phyloP scores from a whole-genome alignment of 2,329 filamentous ascomycete genomes.

The Fusarium camptoceras region DNA sequence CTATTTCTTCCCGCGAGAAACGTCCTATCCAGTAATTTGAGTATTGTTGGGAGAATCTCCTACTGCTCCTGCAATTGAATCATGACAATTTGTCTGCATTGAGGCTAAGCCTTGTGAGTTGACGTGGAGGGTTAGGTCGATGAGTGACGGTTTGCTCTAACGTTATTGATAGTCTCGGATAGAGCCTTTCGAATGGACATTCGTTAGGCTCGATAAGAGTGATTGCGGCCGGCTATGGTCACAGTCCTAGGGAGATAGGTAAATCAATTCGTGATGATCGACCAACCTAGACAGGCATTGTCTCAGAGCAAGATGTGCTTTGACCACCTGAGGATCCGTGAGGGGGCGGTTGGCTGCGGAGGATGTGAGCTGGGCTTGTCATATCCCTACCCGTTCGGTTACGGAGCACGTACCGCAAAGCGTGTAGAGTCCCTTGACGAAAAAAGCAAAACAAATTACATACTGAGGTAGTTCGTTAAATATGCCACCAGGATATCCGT shows the following conservation, averaged over 20 bases:
- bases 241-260: slow-evolving; percentile 18
- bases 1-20: neutral
- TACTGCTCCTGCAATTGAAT: slow-evolving; percentile 18
- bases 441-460: slow-evolving; percentile 38
- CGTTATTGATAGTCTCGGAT: neutral
- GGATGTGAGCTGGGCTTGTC: slow-evolving; percentile 39
- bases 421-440: slow-evolving; percentile 12
- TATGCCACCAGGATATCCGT: neutral
- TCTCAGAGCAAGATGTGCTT: slow-evolving; percentile 38
- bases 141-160: slow-evolving; percentile 4
- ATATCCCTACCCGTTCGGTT: slow-evolving; percentile 36
- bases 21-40: neutral
- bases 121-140: slow-evolving; percentile 31
- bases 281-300: slow-evolving; percentile 42
- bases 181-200: slow-evolving; percentile 1
- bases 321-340: slow-evolving; percentile 43
- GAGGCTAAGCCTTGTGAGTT: slow-evolving; percentile 29
- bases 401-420: slow-evolving; percentile 24
- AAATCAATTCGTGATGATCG: slow-evolving; percentile 41
- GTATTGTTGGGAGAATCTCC: neutral
- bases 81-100: slow-evolving; percentile 10
- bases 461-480: neutral
- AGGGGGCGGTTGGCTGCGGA: slow-evolving; percentile 36
- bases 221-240: slow-evolving; percentile 11
- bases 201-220: slow-evolving; percentile 1